Conservation (phyloP, 257 asterid genomes). For the Jacaranda copaia region DNA sequence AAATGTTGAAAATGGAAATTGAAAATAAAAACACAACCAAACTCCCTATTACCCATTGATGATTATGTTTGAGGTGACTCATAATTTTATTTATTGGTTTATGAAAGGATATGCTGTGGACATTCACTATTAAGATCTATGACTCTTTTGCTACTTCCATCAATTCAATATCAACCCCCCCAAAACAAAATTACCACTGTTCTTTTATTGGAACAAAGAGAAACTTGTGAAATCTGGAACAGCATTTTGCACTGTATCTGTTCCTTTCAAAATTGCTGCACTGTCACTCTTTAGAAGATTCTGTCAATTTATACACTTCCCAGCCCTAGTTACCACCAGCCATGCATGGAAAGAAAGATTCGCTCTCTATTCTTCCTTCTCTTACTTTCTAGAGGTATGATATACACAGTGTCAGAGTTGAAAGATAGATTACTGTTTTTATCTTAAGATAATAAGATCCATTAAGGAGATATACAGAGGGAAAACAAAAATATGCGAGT, state of each 20-base stretch:
- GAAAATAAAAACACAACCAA: too few relatives aligned
- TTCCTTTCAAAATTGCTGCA: neutral
- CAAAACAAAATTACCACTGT: neutral
- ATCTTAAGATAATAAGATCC: neutral
- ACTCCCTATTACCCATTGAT: neutral
- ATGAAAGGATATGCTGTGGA: neutral
- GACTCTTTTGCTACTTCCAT: neutral
- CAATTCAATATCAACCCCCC: neutral
- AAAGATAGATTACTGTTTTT: neutral
- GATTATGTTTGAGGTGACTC: neutral
- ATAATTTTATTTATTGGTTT: neutral
- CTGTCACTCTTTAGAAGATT: neutral
- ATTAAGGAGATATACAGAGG: neutral
- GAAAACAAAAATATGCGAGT: too few relatives aligned
- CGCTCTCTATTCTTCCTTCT: neutral
- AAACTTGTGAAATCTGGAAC: too few relatives aligned
- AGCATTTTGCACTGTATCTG: neutral
- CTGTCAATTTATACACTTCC: neutral
- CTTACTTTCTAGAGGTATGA: neutral
- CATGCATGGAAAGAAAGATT: neutral
- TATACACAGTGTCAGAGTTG: neutral
- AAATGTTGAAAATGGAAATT: too few relatives aligned
- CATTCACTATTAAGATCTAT: neutral
- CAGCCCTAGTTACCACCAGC: neutral
- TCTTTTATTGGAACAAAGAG: neutral